These are phyloP conservation scores for Bauhinia variegata DNA, from an alignment of 306 rosid genomes.

Conservation along the genomic window DNA sequence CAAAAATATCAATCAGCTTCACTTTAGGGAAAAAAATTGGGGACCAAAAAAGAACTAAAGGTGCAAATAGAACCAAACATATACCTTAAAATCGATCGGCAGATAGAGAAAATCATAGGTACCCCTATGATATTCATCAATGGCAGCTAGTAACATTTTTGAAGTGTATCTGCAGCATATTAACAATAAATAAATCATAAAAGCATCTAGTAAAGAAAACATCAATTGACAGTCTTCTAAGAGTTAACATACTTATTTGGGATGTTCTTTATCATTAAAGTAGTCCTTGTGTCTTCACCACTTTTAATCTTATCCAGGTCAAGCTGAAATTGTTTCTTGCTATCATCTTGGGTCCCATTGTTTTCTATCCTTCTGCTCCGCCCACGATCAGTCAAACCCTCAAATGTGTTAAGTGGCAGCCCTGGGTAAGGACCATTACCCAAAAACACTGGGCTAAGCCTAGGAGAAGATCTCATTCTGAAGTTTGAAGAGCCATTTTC, in stretches of 20 bases:
- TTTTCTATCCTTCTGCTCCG: conserved; percentile 74
- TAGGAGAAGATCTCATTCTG: conserved; percentile 83
- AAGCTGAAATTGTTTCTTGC: conserved; percentile 91
- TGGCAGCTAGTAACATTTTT: conserved; percentile 93
- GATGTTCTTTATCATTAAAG: conserved; percentile 95
- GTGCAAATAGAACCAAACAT: conserved; percentile 17
- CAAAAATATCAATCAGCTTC: conserved; percentile 30
- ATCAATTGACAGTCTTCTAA: conserved; percentile 13
- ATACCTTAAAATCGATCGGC: conserved; percentile 97
- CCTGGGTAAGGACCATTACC: conserved; percentile 78
- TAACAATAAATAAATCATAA: conserved; percentile 30
- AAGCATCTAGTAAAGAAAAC: conserved; percentile 14
- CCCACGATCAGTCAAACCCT: conserved; percentile 76
- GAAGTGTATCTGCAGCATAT: conserved; percentile 80
- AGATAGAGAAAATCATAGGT: conserved; percentile 93
- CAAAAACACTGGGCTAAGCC: conserved; percentile 74
- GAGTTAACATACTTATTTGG: conserved; percentile 81
- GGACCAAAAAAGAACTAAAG: background rate
- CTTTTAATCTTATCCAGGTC: conserved; percentile 81
- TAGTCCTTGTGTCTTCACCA: conserved; percentile 93
- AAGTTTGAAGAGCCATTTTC: conserved; percentile 80
- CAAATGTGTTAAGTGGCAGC: conserved; percentile 54
- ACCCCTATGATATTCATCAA: conserved; percentile 87
- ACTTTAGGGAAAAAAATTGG: background rate
- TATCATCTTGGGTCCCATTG: conserved; percentile 72